Percentiles rank a stretch among this genome's conserved stretches.
These are phyloP conservation scores for Naganishia cerealis DNA, from an alignment of 1,284 basidiomycete genomes.

Conservation along the genomic window DNA sequence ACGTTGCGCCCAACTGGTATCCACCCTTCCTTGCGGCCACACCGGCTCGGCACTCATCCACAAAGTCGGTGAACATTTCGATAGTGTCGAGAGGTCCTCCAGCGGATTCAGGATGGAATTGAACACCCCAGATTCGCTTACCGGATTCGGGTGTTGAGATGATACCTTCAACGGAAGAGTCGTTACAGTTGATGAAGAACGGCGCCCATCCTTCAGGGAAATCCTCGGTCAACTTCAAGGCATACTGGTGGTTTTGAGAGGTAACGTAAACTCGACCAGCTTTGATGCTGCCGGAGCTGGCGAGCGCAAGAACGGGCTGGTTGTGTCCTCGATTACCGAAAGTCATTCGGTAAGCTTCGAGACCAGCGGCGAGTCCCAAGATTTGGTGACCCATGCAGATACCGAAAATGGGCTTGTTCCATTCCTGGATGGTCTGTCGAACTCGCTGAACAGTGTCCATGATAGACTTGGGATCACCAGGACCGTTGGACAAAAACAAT, in stretches of 20 bases:
- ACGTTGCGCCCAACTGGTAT: conserved; percentile 7
- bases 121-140: conserved; percentile 88
- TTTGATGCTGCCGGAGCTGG: conserved; percentile 83
- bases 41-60: conserved; percentile 66
- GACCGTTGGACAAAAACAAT: conserved; percentile 89
- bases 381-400: conserved; percentile 99
- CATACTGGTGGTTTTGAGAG: conserved; percentile 91
- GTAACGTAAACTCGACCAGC: conserved; percentile 97
- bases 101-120: conserved; percentile 93
- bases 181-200: conserved; percentile 97
- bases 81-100: conserved; percentile 91
- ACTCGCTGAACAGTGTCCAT: conserved; percentile 80
- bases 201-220: conserved; percentile 95
- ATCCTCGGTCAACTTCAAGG: conserved; percentile 83
- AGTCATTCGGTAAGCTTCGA: conserved; percentile 80
- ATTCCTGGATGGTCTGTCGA: conserved; percentile 76
- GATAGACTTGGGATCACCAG: conserved; percentile 88
- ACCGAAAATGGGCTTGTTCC: conserved; percentile 91
- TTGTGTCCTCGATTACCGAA: conserved; percentile 99
- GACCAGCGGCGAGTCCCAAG: conserved; percentile 92
- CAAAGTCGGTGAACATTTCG: conserved; percentile 92
- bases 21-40: conserved; percentile 23
- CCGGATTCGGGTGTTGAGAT: conserved; percentile 84
- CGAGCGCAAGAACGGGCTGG: conserved; percentile 92
- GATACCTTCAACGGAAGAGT: conserved; percentile 91